Evolutionary conservation across 768 basidiomycete species (phyloP).

Genomic region (Vararia minispora): DNA sequence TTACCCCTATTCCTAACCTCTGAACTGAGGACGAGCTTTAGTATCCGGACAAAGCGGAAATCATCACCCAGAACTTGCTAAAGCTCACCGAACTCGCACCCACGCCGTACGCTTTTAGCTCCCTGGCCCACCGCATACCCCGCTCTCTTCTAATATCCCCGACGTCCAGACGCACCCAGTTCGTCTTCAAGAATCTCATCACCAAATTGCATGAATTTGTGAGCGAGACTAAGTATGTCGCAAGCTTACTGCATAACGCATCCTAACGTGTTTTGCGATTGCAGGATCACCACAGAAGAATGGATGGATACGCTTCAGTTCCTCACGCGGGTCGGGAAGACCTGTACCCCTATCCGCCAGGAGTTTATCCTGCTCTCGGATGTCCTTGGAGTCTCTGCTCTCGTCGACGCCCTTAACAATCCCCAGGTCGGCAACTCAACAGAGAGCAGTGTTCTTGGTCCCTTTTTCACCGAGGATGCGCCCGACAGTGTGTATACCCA

Average conservation of each 20-base stretch:
- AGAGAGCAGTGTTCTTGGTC: constrained; percentile 69
- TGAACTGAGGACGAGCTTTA: constrained; percentile 12
- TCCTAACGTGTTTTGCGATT: not conserved
- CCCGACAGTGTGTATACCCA: constrained; percentile 40
- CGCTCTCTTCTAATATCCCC: constrained; percentile 10
- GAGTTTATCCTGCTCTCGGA: constrained; percentile 87
- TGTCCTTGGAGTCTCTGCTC: constrained; percentile 62
- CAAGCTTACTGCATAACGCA: not conserved
- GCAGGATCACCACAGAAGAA: constrained; percentile 66
- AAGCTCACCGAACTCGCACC: constrained; percentile 26
- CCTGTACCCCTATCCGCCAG: constrained; percentile 46
- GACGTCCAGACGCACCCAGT: constrained; percentile 27
- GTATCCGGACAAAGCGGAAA: constrained; percentile 38
- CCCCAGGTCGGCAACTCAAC: constrained; percentile 51
- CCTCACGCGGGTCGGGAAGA: constrained; percentile 65
- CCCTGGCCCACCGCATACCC: too few relatives aligned
- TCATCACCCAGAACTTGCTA: constrained; percentile 36
- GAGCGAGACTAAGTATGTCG: constrained; percentile 47
- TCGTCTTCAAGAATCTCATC: constrained; percentile 41
- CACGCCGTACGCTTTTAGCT: constrained; percentile 28
- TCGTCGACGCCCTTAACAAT: constrained; percentile 70
- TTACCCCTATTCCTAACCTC: not conserved
- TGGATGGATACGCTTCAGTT: constrained; percentile 79
- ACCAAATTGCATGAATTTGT: constrained; percentile 68
- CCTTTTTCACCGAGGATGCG: constrained; percentile 74